Base-by-base conservation (phyloP, 2,329 filamentous ascomycete species). In the Pseudogymnoascus sp. region DNA sequence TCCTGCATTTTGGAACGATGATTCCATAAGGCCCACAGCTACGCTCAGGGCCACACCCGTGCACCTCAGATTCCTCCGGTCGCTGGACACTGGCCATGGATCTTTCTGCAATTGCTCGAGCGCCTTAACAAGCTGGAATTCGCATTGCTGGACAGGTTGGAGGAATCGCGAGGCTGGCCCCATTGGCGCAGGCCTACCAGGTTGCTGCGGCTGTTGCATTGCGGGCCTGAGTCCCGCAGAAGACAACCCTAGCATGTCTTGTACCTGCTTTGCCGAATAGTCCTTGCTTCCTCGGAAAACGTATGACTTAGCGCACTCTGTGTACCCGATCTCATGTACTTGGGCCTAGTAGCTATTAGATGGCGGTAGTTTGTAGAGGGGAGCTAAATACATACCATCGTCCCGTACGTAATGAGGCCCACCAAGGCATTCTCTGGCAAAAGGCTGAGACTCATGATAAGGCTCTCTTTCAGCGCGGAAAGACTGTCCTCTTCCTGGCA, bases 211-310 rank as follows among this genome's bases (percentile, higher is more conserved):
- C 76, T 89, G 85, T 73, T 83, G 79, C 42, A 75, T 76, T 62
- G 86, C 86, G 24, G 92, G 91, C 68, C 95, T 86, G 67, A 91
- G 76, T 37, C 86, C 86, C 24, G 89, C 81, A 19, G 88, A 84
- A 59, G 87, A 81, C 62, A 97, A 82, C 29, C 93, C 95, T 61
- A 99, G 87, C 95, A 99, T 99, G 73, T 99, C 95, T 76, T 97
- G 93, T n/a, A 99, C 92, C 75, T 97, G 93, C 79, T 97, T 97
- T 62, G 93, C 90, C n/a, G 87, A 84, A 76, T 99, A 99, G 72
- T 99, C 95, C 80, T 97, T 99, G 81, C 87, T 97, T 40, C 95
- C 95, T 63, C 93, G 86, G 82, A 99, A 99, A 44, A 99, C 95
- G 72, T 97, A 99, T 5, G 93, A 97, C 78, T 97, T 99, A 68